Evolutionary conservation across 352 stramenopile species (phyloP), one percentile per base, ranked within the genome.

Genomic region (Phytophthora capsici): DNA sequence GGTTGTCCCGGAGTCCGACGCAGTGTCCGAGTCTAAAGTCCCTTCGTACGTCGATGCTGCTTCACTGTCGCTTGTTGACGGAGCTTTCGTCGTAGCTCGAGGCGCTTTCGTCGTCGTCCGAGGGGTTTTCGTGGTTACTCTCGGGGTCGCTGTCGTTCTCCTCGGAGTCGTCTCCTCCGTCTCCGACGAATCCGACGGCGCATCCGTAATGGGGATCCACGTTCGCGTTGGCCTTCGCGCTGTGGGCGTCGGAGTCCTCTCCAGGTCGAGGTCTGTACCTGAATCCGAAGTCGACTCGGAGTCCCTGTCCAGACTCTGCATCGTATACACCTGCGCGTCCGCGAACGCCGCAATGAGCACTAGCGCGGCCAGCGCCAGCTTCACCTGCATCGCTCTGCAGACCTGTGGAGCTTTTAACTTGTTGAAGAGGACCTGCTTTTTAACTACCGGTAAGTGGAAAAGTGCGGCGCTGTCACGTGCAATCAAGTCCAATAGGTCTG

Each of bases 261-360:
- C 5, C 37, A 48, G 43, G 2, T 22, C 28, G 16, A 44, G 19
- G 5, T 66, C 53, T 1, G 46, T 48, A 5, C 16, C 40, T 2
- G 47, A 62, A 3, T 54, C 41, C 9, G 46, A 43, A 5, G 14
- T 37, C 23, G 49, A 4, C 1, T 32, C 25, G 13, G 48, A 37
- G 23, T 56, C 57, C 13, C 36, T 17, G 19, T 67, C 57, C 20
- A 68, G 36, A 48, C 58, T 69, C 16, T 23, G 36, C 64, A 67
- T 68, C 17, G 60, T 69, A 43, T 56, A 77, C 10, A 74, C 59
- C 55, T 77, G 64, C 32, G 62, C 45, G n/a, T 61, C 45, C 2
- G 23, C 37, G 6, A 58, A 9, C 36, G 46, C 28, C 4, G 41
- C 38, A 12, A 61, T 9, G 23, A 71, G 20, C 32, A 28, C 47